Conservation (phyloP, 805 yeast species). For the Metschnikowia koreensis region DNA sequence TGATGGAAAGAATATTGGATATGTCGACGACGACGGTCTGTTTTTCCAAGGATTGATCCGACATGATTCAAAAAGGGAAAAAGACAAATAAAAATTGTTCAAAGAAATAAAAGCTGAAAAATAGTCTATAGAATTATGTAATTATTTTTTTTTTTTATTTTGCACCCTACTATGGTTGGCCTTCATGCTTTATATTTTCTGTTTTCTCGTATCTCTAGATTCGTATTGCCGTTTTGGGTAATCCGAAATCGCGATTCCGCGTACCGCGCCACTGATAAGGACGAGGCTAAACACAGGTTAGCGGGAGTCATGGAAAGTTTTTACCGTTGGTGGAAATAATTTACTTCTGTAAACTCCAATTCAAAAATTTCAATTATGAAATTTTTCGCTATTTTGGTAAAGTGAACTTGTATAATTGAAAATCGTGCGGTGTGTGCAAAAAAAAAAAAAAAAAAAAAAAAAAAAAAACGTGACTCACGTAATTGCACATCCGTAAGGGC, state of each 20-base stretch:
- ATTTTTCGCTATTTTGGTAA: too few relatives aligned
- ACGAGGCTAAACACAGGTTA: too few relatives aligned
- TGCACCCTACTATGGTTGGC: background rate
- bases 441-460: too few relatives aligned
- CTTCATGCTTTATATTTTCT: background rate
- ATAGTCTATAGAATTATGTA: background rate
- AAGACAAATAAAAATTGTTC: background rate
- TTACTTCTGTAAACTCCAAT: too few relatives aligned
- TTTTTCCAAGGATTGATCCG: conserved; percentile 1
- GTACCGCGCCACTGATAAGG: background rate
- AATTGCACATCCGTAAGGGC: background rate
- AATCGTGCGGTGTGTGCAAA: too few relatives aligned
- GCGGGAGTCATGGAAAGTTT: too few relatives aligned
- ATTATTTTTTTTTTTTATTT: too few relatives aligned
- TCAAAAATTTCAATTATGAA: too few relatives aligned
- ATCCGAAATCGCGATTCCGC: background rate
- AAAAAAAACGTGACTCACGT: too few relatives aligned
- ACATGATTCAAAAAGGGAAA: background rate
- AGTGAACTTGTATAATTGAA: too few relatives aligned
- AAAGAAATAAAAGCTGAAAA: background rate
- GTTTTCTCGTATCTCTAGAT: background rate
- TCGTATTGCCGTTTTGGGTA: conserved; percentile 3
- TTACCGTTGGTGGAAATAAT: too few relatives aligned
- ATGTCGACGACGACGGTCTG: conserved; percentile 1
- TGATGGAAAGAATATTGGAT: conserved; percentile 3